A percentile compares a stretch with the other conserved stretches of the same genome.
phyloP scores from a whole-genome alignment of 1,284 basidiomycete species.

The Trametes hirsuta region DNA sequence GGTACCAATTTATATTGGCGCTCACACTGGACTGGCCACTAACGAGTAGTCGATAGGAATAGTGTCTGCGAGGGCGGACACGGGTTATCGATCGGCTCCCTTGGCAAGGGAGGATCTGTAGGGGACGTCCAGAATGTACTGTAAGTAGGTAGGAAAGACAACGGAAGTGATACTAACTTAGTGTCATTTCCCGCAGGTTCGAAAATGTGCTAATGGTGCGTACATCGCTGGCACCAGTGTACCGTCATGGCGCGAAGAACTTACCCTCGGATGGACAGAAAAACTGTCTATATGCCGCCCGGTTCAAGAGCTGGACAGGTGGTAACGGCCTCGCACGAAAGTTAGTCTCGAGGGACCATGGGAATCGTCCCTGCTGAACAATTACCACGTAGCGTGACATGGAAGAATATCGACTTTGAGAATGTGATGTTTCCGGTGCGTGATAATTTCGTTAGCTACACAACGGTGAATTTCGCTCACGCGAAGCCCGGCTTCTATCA shows the following conservation, averaged over 20 bases:
- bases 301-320: slow-evolving; percentile 73
- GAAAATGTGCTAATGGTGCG: slow-evolving; percentile 58
- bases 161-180: too few relatives aligned
- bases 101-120: slow-evolving; percentile 53
- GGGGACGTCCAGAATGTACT: slow-evolving; percentile 58
- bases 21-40: neutral
- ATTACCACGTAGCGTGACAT: slow-evolving; percentile 49
- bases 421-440: slow-evolving; percentile 60
- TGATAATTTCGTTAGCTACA: neutral
- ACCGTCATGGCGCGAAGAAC: slow-evolving; percentile 38
- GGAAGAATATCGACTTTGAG: slow-evolving; percentile 56
- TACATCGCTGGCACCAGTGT: neutral
- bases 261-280: slow-evolving; percentile 47
- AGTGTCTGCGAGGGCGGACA: slow-evolving; percentile 61
- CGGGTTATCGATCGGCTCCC: slow-evolving; percentile 62
- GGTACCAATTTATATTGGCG: neutral
- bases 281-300: slow-evolving; percentile 56
- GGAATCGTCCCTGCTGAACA: neutral
- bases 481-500: neutral
- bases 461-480: neutral
- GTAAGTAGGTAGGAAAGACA: slow-evolving; percentile 37
- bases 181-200: slow-evolving; percentile 39
- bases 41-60: slow-evolving; percentile 37
- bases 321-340: slow-evolving; percentile 61
- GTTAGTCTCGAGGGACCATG: slow-evolving; percentile 35